phyloP scores from a whole-genome alignment of 2,329 filamentous ascomycete species.

The Fusarium sp. region DNA sequence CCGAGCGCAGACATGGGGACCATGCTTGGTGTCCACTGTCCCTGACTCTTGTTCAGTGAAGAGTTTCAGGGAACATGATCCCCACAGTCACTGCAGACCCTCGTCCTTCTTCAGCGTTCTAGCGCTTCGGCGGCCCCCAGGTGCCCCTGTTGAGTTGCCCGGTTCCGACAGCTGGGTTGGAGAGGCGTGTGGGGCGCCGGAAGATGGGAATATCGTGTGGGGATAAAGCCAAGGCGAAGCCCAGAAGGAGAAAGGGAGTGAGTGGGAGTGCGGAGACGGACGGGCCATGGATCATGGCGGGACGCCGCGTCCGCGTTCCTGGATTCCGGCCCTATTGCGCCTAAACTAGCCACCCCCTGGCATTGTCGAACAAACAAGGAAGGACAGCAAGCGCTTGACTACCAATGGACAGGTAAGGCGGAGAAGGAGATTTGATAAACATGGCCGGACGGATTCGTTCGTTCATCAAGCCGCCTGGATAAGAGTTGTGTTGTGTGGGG shows the following conservation, averaged over 20 bases:
- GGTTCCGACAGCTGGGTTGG: constrained; percentile 18
- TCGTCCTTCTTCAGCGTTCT: constrained; percentile 17
- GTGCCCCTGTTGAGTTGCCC: constrained; percentile 1
- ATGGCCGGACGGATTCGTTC: not conserved
- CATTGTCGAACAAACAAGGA: not conserved
- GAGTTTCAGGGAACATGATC: not conserved
- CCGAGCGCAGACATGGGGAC: constrained; percentile 3
- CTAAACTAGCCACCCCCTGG: constrained; percentile 7
- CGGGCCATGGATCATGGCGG: constrained; percentile 18
- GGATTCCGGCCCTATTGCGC: constrained; percentile 11
- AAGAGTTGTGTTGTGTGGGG: not conserved
- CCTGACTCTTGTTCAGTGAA: not conserved
- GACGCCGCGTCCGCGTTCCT: constrained; percentile 33
- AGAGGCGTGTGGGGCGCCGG: constrained; percentile 20
- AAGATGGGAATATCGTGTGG: constrained; percentile 32
- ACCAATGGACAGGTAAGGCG: constrained; percentile 3
- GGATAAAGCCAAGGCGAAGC: constrained; percentile 6
- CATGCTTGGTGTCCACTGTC: not conserved
- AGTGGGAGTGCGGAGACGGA: constrained; percentile 24
- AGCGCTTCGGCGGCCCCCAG: constrained; percentile 4
- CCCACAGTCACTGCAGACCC: not conserved
- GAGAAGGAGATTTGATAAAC: not conserved
- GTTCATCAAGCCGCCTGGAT: not conserved
- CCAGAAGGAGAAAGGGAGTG: not conserved
- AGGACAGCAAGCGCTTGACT: not conserved